phyloP scores from a whole-genome alignment of 2,329 filamentous ascomycete species.

The Pleoardoris graminearum region DNA sequence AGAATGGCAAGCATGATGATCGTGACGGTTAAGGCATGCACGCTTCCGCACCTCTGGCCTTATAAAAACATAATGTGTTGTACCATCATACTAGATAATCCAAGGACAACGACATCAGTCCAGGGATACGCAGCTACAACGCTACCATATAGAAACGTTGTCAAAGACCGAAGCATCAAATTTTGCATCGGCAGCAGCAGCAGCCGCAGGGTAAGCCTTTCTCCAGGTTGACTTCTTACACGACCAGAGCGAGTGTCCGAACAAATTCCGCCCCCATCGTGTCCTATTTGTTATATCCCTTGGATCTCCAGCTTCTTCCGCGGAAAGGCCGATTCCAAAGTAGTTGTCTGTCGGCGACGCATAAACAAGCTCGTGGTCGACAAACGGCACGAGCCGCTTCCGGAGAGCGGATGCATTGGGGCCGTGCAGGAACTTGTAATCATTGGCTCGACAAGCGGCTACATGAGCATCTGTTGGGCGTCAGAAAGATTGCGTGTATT shows the following conservation, averaged over 20 bases:
- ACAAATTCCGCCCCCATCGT: constrained; percentile 9
- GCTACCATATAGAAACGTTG: too few species aligned
- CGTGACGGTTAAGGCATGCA: too few species aligned
- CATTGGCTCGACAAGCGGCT: not conserved
- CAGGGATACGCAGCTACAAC: too few species aligned
- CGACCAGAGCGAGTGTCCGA: not conserved
- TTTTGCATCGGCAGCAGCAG: too few species aligned
- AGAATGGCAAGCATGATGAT: too few species aligned
- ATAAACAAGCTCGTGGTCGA: constrained; percentile 5
- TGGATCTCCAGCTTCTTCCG: constrained; percentile 2
- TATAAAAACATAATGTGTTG: too few species aligned
- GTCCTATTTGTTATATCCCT: not conserved
- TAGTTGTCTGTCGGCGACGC: constrained; percentile 5
- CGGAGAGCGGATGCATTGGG: not conserved
- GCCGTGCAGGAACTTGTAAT: constrained; percentile 4
- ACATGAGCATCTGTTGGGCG: not conserved
- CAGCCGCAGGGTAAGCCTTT: not conserved
- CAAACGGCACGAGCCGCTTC: constrained; percentile 3
- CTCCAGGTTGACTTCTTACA: not conserved
- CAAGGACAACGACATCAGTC: too few species aligned
- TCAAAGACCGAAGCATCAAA: too few species aligned
- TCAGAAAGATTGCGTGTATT: not conserved
- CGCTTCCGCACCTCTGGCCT: too few species aligned
- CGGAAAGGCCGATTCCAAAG: constrained; percentile 7
- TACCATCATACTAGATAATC: too few species aligned